Conservation (phyloP, 352 stramenopile species). For the Peronospora destructor region DNA sequence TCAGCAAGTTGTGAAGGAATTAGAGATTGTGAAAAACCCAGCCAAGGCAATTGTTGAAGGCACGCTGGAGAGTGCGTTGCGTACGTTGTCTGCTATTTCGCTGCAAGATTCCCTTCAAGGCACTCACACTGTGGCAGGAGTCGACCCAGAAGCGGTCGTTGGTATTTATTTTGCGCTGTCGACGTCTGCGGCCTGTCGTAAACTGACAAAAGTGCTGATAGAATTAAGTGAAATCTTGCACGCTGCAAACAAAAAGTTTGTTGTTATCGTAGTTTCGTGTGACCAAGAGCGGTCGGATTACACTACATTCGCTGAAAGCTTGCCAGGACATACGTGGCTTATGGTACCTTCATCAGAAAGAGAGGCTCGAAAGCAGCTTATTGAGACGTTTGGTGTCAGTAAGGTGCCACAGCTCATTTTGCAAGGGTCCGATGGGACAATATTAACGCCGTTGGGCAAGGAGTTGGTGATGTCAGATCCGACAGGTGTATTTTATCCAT, state of each 20-base stretch:
- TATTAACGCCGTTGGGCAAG: constrained; percentile 66
- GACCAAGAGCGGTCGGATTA: constrained; percentile 63
- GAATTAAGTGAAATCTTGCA: constrained; percentile 41
- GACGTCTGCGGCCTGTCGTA: constrained; percentile 39
- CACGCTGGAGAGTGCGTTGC: constrained; percentile 50
- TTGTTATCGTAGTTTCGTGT: constrained; percentile 70
- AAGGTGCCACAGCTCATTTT: constrained; percentile 61
- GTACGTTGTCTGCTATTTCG: constrained; percentile 50
- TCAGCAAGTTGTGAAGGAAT: constrained; percentile 41
- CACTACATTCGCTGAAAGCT: constrained; percentile 37
- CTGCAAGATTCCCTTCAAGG: constrained; percentile 73
- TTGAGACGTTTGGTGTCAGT: constrained; percentile 54
- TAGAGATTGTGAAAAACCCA: constrained; percentile 51
- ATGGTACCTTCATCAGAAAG: constrained; percentile 72
- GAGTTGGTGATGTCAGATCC: constrained; percentile 62
- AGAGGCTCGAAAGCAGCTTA: constrained; percentile 57
- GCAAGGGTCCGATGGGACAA: constrained; percentile 37
- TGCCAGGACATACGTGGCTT: constrained; percentile 55
- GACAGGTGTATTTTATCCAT: constrained; percentile 56
- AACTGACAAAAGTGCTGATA: constrained; percentile 48
- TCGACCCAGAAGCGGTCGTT: constrained; percentile 51
- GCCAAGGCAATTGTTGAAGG: constrained; percentile 40
- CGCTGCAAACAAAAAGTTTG: constrained; percentile 40
- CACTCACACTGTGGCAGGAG: constrained; percentile 45
- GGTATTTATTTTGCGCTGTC: constrained; percentile 69